Percentiles rank a stretch among this genome's conserved stretches.
These are phyloP conservation scores for Teratosphaeria zuluensis DNA, from an alignment of 2,329 filamentous ascomycete species.

Conservation along the genomic window DNA sequence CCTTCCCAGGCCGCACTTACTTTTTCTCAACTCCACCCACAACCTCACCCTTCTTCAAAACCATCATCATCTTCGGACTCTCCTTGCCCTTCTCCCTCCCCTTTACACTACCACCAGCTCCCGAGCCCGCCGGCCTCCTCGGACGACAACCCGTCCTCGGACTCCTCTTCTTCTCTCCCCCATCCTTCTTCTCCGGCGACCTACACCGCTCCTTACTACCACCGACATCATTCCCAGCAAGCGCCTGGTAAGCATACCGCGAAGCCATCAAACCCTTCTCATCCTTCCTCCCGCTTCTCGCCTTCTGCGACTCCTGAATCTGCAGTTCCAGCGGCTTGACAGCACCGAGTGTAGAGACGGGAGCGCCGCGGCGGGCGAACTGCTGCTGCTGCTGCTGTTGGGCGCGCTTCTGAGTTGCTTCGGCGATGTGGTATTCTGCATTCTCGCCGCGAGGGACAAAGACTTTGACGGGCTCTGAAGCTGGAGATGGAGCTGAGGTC, in stretches of 20 bases:
- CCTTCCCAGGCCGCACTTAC: neutral
- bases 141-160: constrained; percentile 7
- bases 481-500: neutral
- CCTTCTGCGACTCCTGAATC: constrained; percentile 5
- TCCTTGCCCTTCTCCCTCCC: neutral
- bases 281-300: neutral
- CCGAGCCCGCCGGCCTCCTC: constrained; percentile 7
- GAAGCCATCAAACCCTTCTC: constrained; percentile 7
- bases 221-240: neutral
- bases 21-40: neutral
- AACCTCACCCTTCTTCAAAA: neutral
- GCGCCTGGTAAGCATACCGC: constrained; percentile 2
- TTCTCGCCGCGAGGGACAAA: constrained; percentile 24
- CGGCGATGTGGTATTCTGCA: constrained; percentile 17
- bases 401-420: constrained; percentile 5
- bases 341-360: constrained; percentile 2
- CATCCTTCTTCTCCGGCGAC: constrained; percentile 1
- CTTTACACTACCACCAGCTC: neutral
- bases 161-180: constrained; percentile 5
- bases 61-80: neutral
- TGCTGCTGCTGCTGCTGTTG: neutral
- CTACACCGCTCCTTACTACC: neutral
- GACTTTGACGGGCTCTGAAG: constrained; percentile 7
- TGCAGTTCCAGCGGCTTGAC: constrained; percentile 2
- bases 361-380: neutral